Evolutionary conservation across 345 rosid genomes (phyloP).

Genomic region (Acer saccharum): DNA sequence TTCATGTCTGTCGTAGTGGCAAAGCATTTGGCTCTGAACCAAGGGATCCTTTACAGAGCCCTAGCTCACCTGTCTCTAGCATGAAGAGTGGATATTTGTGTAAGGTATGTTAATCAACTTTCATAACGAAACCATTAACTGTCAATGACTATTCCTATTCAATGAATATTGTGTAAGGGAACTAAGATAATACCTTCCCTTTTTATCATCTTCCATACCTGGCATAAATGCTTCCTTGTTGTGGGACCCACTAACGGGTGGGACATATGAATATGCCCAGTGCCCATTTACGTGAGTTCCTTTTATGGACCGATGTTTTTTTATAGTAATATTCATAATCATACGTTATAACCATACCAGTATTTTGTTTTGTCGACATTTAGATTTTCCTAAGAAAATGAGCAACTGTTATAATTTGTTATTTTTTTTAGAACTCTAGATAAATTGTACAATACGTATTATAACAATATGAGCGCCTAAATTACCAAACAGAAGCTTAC

Average conservation of each 20-base stretch:
- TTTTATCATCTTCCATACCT: not conserved
- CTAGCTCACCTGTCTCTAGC: too few species aligned
- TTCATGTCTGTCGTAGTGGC: conserved; percentile 31
- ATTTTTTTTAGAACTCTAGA: too few species aligned
- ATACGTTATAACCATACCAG: too few species aligned
- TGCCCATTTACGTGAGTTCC: too few species aligned
- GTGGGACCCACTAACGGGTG: not conserved
- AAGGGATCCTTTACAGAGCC: conserved; percentile 49
- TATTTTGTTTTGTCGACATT: not conserved
- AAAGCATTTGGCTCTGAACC: conserved; percentile 37
- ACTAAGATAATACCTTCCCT: not conserved
- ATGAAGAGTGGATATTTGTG: conserved; percentile 39
- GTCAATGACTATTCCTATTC: not conserved
- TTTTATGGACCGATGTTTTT: too few species aligned
- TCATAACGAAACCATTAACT: conserved; percentile 13
- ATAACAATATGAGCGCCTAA: not conserved
- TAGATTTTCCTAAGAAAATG: not conserved
- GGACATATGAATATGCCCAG: too few species aligned
- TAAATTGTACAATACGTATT: not conserved
- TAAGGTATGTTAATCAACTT: conserved; percentile 41
- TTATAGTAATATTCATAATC: too few species aligned
- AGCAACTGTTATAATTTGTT: not conserved
- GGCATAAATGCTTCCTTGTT: not conserved
- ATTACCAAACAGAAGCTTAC: not conserved
- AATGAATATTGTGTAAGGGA: conserved; percentile 13